Base-by-base conservation (phyloP, 1,139 yeast species). In the Pichia sp. region DNA sequence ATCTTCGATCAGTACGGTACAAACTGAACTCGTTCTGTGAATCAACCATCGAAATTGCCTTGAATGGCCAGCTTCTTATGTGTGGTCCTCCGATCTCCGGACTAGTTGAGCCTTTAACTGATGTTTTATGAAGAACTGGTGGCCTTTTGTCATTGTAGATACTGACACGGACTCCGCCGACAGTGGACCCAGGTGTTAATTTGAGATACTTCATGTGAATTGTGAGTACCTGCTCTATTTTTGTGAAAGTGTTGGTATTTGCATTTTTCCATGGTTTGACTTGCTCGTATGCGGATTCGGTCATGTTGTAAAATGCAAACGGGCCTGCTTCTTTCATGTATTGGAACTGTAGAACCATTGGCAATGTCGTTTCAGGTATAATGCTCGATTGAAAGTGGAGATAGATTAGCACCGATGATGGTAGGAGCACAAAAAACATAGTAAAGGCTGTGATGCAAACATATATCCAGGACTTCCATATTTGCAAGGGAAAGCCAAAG, bases 341-440 rank as follows among this genome's bases (percentile, higher is more conserved):
- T 34, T 52, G 58, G 22, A 54, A 53, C 40, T 50, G 55, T 30
- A 52, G 40, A 21, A 18, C 47, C 51, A 53, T 46, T 31, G 44
- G 10, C 23, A 51, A 37, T 30, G 57, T 18, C 41, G 48, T 9
- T 13, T 21, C 40, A 2, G 56, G 60, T n/a, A 57, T 37, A 1
- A 57, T 39, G 4, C 52, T 41, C 5, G 54, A 43, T 46, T 53
- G 53, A 16, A 55, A 56, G 16, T 51, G 58, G 23, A 53, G 34
- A 41, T 50, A 56, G n/a, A 54, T 47, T 3, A 54, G 18, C 2
- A 55, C 39, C 8, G 58, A 55, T n/a, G 48, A 34, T 7, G 60
- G 60, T 18, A 57, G 22, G n/a, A 57, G 37, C 2, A 57, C 44
- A 10, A 52, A 48, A 16, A 55, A 34, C 12, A 52, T 37, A 1